These are phyloP conservation scores for Cladosporium sphaerospermum DNA, from an alignment of 2,329 filamentous ascomycete species.

Conservation along the genomic window DNA sequence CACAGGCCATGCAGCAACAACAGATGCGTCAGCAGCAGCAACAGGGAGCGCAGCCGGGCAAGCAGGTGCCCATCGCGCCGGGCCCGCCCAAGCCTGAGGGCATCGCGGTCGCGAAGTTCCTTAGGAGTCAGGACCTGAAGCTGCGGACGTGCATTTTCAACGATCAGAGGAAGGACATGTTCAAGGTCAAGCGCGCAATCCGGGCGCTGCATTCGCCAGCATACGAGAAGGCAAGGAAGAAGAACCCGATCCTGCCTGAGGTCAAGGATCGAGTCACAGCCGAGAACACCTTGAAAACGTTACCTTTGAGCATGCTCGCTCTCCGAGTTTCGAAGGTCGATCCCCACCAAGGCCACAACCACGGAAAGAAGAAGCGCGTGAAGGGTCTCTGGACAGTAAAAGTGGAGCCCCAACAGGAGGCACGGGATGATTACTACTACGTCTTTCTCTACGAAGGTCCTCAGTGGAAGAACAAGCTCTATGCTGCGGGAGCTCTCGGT, in stretches of 20 bases:
- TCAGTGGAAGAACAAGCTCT: slow-evolving; percentile 89
- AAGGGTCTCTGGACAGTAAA: slow-evolving; percentile 96
- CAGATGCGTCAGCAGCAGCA: slow-evolving; percentile 44
- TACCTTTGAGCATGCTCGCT: slow-evolving; percentile 89
- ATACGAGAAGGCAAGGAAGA: slow-evolving; percentile 81
- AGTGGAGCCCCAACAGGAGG: slow-evolving; percentile 94
- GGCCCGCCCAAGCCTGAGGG: slow-evolving; percentile 85
- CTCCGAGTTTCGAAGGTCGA: slow-evolving; percentile 82
- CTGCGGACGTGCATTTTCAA: slow-evolving; percentile 85
- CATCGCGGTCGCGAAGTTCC: slow-evolving; percentile 80
- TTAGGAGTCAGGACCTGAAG: slow-evolving; percentile 80
- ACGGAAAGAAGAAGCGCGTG: slow-evolving; percentile 72
- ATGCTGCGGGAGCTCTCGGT: slow-evolving; percentile 74
- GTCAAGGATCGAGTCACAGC: slow-evolving; percentile 83
- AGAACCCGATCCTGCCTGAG: slow-evolving; percentile 82
- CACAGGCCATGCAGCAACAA: slow-evolving; percentile 51
- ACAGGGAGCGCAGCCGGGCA: slow-evolving; percentile 40
- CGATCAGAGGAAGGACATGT: slow-evolving; percentile 97
- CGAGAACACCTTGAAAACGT: slow-evolving; percentile 89
- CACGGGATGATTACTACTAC: slow-evolving; percentile 82
- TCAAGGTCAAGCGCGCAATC: slow-evolving; percentile 94
- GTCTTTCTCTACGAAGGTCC: slow-evolving; percentile 94
- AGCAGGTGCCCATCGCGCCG: slow-evolving; percentile 62
- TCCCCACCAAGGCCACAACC: slow-evolving; percentile 66
- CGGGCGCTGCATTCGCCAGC: slow-evolving; percentile 82